Conservation (phyloP, 257 asterid species). For the Rubia yunnanensis region DNA sequence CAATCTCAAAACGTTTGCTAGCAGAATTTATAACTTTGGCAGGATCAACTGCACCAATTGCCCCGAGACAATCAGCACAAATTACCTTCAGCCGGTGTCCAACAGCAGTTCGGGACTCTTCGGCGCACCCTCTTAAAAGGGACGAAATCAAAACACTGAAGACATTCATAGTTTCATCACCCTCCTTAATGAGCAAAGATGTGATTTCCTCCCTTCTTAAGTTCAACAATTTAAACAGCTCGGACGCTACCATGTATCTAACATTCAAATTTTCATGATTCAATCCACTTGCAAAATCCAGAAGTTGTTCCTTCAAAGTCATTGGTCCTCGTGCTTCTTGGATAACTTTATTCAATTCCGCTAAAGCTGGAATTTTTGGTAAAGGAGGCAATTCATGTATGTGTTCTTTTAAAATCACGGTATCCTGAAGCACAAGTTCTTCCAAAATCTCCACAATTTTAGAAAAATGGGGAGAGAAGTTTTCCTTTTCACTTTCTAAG, state of each 20-base stretch:
- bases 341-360: conserved; percentile 73
- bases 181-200: conserved; percentile 60
- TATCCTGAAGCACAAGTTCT: conserved; percentile 80
- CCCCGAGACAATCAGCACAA: conserved; percentile 96
- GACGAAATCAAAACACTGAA: conserved; percentile 77
- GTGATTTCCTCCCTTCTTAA: conserved; percentile 61
- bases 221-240: conserved; percentile 72
- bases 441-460: conserved; percentile 83
- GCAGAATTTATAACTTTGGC: conserved; percentile 74
- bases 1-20: conserved; percentile 76
- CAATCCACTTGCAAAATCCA: conserved; percentile 72
- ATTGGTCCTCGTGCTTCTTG: conserved; percentile 69
- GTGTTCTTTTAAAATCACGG: conserved; percentile 57
- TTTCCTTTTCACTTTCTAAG: conserved; percentile 68
- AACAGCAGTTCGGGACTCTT: conserved; percentile 83
- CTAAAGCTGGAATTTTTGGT: conserved; percentile 75
- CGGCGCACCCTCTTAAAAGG: conserved; percentile 94
- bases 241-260: conserved; percentile 94
- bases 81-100: conserved; percentile 84
- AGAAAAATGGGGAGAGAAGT: conserved; percentile 37
- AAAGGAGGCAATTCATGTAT: conserved; percentile 86
- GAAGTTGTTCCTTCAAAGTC: conserved; percentile 79
- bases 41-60: conserved; percentile 96
- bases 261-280: conserved; percentile 91
- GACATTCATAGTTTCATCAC: conserved; percentile 62